Percentiles rank a stretch among this genome's conserved stretches.
Conservation (phyloP, 371 early-diverging fungal species). For the Actinomucor elegans region DNA sequence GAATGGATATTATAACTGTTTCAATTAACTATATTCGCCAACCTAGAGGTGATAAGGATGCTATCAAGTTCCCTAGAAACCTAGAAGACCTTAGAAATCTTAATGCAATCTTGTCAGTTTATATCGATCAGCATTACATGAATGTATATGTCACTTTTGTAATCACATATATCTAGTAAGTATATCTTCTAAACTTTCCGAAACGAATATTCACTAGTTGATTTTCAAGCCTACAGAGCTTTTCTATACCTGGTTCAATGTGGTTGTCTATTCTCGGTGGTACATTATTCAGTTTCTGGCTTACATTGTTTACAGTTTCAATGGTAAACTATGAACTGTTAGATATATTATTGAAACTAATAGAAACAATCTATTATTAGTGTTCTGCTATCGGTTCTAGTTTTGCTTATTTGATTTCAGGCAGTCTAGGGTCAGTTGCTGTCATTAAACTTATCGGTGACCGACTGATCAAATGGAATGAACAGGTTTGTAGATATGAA, state of each 20-base stretch:
- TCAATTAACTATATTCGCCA: no score
- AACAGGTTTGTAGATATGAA: conserved; percentile 48
- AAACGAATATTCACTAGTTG: background rate
- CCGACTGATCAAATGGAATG: conserved; percentile 59
- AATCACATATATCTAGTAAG: conserved; percentile 21
- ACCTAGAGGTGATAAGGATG: conserved; percentile 53
- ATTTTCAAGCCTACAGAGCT: conserved; percentile 58
- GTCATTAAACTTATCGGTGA: conserved; percentile 55
- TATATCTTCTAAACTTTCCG: background rate
- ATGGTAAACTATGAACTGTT: conserved; percentile 26
- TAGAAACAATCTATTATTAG: conserved; percentile 10
- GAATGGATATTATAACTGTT: background rate
- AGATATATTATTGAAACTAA: background rate
- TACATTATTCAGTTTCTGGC: conserved; percentile 60
- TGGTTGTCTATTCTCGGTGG: conserved; percentile 69
- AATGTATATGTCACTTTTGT: conserved; percentile 56
- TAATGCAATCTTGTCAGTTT: conserved; percentile 54
- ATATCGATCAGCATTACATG: conserved; percentile 58
- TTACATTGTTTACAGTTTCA: conserved; percentile 55
- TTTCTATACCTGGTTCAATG: conserved; percentile 71
- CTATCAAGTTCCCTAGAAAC: conserved; percentile 56
- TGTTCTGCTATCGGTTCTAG: conserved; percentile 64
- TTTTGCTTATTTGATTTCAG: conserved; percentile 58
- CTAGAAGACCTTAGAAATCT: conserved; percentile 55
- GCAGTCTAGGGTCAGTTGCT: conserved; percentile 53